phyloP scores from a whole-genome alignment of 176 grass and related monocot species.

The Bolboschoenus planiculmis region DNA sequence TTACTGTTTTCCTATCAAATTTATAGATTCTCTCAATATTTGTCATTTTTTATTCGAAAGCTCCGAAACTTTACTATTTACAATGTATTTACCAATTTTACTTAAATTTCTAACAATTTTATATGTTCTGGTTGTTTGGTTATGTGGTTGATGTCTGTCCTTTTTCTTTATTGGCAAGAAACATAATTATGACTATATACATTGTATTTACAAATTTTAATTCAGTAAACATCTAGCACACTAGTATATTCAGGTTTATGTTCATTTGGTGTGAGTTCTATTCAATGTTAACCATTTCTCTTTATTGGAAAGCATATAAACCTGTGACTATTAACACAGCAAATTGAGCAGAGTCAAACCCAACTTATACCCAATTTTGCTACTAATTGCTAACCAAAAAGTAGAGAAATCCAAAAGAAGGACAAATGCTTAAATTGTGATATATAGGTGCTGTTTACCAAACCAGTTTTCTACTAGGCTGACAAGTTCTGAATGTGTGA shows the following conservation, averaged over 20 bases:
- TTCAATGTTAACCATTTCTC: not conserved
- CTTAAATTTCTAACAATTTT: not conserved
- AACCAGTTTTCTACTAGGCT: not conserved
- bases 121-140: not conserved
- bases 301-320: not conserved
- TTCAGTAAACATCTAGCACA: not conserved
- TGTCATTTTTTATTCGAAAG: not conserved
- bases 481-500: not conserved
- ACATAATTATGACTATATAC: not conserved
- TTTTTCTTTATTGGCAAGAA: not conserved
- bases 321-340: not conserved
- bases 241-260: not conserved
- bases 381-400: not conserved
- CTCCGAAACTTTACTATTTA: not conserved
- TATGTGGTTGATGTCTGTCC: not conserved
- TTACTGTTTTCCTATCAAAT: not conserved
- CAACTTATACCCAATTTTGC: not conserved
- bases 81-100: not conserved
- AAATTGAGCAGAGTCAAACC: not conserved
- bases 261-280: not conserved
- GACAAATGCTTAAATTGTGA: not conserved
- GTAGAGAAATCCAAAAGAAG: not conserved
- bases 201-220: not conserved
- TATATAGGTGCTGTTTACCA: not conserved
- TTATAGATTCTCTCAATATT: not conserved